A percentile compares a stretch with the other conserved stretches of the same genome.
These are phyloP conservation scores for Aspergillus steynii DNA, from an alignment of 495 filamentous ascomycete species.

Conservation along the genomic window DNA sequence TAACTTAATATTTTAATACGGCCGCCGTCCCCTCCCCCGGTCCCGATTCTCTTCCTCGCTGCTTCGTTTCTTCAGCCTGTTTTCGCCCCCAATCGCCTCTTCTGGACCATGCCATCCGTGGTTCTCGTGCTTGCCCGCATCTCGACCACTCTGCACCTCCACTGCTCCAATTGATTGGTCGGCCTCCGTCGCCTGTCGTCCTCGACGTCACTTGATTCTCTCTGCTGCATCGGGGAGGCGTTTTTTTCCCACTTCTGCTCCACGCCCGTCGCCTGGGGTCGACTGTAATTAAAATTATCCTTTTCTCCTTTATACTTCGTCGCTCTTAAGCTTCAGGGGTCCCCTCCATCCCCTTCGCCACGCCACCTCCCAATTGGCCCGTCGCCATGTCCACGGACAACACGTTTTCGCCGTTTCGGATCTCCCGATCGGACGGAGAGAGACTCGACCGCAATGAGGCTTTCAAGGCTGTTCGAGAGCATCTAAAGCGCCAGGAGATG, in stretches of 20 bases:
- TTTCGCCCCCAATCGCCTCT: conserved; percentile 2
- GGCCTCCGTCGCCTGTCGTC: conserved; percentile 12
- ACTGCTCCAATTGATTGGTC: conserved; percentile 13
- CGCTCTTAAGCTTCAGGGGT: not conserved
- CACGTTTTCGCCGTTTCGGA: conserved; percentile 46
- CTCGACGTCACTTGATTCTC: conserved; percentile 17
- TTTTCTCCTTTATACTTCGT: not conserved
- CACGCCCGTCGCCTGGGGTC: not conserved
- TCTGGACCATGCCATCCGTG: conserved; percentile 29
- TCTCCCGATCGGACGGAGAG: conserved; percentile 39
- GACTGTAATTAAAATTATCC: not conserved
- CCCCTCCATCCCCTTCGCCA: not conserved
- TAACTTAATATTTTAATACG: not conserved
- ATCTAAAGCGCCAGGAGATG: conserved; percentile 44
- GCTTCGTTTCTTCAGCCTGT: not conserved
- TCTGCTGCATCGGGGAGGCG: too few relatives aligned
- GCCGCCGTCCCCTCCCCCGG: not conserved
- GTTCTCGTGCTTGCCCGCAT: conserved; percentile 10
- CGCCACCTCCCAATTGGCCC: not conserved
- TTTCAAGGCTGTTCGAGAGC: conserved; percentile 44
- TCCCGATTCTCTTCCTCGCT: not conserved
- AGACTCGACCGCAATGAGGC: conserved; percentile 44
- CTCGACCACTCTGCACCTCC: not conserved
- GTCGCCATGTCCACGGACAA: conserved; percentile 29
- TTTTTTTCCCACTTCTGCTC: not conserved